Evolutionary conservation across 805 yeast genomes (phyloP).

Genomic region (Vanderwaltozyma verrucispora): DNA sequence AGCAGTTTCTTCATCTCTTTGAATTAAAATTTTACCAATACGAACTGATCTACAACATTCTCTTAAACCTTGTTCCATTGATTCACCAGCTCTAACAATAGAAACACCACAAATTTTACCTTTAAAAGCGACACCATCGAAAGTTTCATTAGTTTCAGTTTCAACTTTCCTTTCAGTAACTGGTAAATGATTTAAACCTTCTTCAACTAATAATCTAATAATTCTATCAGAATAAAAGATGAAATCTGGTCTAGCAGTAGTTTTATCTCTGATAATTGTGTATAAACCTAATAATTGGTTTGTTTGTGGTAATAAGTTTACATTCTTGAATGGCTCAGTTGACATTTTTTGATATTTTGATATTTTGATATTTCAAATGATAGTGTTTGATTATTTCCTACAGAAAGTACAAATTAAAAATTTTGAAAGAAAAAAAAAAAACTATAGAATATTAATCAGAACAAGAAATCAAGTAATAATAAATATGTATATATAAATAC

Average conservation of each 20-base stretch:
- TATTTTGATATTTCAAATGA: no score
- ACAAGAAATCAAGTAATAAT: no score
- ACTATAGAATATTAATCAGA: background rate
- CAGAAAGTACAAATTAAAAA: no score
- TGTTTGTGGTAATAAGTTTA: constrained; percentile 69
- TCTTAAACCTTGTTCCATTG: constrained; percentile 97
- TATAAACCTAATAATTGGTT: constrained; percentile 82
- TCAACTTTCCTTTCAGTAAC: constrained; percentile 56
- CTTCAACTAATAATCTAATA: constrained; percentile 87
- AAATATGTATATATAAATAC: no score
- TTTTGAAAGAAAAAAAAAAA: background rate
- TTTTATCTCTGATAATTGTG: constrained; percentile 77
- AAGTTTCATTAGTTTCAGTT: constrained; percentile 67
- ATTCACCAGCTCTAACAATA: constrained; percentile 96
- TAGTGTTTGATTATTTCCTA: background rate
- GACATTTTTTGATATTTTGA: no score
- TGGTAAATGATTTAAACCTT: constrained; percentile 89
- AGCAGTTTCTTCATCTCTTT: constrained; percentile 97
- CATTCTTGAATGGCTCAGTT: constrained; percentile 35
- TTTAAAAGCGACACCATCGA: constrained; percentile 67
- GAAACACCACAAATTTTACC: constrained; percentile 98
- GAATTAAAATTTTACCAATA: constrained; percentile 92
- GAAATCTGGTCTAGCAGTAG: constrained; percentile 81
- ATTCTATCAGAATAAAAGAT: constrained; percentile 93
- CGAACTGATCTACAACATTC: constrained; percentile 96